Evolutionary conservation across 768 basidiomycete species (phyloP).

Genomic region (Tricholoma hemisulphureum): DNA sequence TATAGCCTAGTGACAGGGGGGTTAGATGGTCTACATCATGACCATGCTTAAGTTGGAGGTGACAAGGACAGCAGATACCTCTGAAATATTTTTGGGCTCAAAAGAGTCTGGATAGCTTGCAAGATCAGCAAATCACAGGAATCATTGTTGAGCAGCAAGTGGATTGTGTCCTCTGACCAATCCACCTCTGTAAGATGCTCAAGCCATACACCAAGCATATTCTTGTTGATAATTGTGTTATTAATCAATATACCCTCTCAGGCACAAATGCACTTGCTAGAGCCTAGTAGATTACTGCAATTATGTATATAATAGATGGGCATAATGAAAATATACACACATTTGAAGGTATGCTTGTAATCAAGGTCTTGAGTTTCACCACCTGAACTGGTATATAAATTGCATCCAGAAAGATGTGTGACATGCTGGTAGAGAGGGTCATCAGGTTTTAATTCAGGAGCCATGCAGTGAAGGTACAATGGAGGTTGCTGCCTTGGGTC

Average conservation of each 20-base stretch:
- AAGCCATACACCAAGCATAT: slow-evolving; percentile 16
- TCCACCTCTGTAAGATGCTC: slow-evolving; percentile 20
- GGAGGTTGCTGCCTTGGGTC: slow-evolving; percentile 19
- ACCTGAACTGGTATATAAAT: slow-evolving; percentile 12
- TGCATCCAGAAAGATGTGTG: background rate
- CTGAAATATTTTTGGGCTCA: slow-evolving; percentile 29
- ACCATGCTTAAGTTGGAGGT: slow-evolving; percentile 17
- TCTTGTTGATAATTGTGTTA: slow-evolving; percentile 17
- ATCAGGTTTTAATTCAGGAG: slow-evolving; percentile 7
- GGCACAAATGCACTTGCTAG: slow-evolving; percentile 23
- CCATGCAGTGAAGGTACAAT: slow-evolving; percentile 22
- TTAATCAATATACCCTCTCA: slow-evolving; percentile 19
- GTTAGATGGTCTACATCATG: slow-evolving; percentile 27
- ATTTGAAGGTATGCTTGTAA: slow-evolving; percentile 18
- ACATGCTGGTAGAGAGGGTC: slow-evolving; percentile 3
- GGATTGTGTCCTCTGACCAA: slow-evolving; percentile 15
- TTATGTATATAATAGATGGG: background rate
- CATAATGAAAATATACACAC: background rate
- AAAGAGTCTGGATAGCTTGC: slow-evolving; percentile 17
- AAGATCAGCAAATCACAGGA: background rate
- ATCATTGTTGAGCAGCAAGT: background rate
- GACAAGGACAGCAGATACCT: too few relatives aligned
- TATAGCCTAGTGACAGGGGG: too few relatives aligned
- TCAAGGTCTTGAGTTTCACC: slow-evolving; percentile 20
- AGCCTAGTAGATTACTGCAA: too few relatives aligned